Percentiles rank a stretch among this genome's conserved stretches.
Conservation (phyloP, 164 flowering plant genomes). For the Kingdonia uniflora region DNA sequence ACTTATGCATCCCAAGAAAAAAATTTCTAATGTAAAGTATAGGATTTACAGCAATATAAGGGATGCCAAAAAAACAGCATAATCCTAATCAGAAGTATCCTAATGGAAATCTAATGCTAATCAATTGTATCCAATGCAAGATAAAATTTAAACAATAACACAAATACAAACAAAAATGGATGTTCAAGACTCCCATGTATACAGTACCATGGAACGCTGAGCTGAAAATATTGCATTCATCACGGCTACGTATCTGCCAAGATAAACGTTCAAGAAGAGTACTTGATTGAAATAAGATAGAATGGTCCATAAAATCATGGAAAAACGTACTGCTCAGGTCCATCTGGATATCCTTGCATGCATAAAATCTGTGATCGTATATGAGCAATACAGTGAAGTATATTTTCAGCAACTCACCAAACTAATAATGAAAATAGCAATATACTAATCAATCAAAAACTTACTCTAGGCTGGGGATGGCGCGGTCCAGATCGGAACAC, state of each 20-base stretch:
- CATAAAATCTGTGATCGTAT: constrained; percentile 67
- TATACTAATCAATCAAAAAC: neutral
- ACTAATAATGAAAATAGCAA: neutral
- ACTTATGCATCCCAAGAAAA: too few relatives aligned
- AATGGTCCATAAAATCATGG: constrained; percentile 7
- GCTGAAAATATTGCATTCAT: constrained; percentile 99
- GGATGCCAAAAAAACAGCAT: too few relatives aligned
- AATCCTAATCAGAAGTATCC: too few relatives aligned
- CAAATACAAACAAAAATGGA: too few relatives aligned
- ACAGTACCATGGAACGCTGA: constrained; percentile 83
- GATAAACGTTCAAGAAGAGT: constrained; percentile 12
- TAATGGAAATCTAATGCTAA: too few relatives aligned
- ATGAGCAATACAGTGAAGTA: constrained; percentile 6
- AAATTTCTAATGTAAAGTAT: too few relatives aligned
- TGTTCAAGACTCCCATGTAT: neutral
- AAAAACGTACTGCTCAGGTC: constrained; percentile 88
- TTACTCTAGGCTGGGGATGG: constrained; percentile 93
- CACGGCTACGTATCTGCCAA: constrained; percentile 83
- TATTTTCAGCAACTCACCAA: neutral
- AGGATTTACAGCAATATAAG: too few relatives aligned
- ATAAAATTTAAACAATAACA: too few relatives aligned
- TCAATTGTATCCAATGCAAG: too few relatives aligned
- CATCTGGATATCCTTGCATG: constrained; percentile 96
- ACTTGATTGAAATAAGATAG: constrained; percentile 3
- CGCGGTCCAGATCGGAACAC: constrained; percentile 68